Evolutionary conservation across 2,329 filamentous ascomycete genomes (phyloP), one percentile per base, ranked within the genome.

Genomic region (Amesomyces nigricolor): DNA sequence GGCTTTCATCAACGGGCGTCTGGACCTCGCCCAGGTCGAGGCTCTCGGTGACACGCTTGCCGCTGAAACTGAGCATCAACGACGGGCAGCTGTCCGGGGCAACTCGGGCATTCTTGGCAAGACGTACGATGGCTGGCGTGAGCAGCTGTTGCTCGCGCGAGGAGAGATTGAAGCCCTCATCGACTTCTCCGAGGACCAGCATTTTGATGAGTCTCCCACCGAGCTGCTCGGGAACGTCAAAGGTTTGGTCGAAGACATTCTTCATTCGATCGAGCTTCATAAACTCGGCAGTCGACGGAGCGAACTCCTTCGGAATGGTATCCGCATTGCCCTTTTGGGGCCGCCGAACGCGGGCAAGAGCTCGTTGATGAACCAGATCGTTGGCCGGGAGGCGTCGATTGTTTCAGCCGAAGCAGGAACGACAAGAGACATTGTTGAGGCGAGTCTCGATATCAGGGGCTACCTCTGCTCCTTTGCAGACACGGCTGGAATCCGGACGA

Each of bases 281-380:
- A 82, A 90, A 61, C 72, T 79, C 50, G 95, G 91, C 57, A 88
- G 89, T 43, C 84, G 90, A 51, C 82, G 88, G 48, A 91, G 88
- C 8, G 91, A 96, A 70, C 75, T 99, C 50, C 74, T 97, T 37
- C 80, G 91, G 9, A 88, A 83, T 63, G 94, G 94, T 1, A 95
- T 99, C 62, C 83, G 82, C 54, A 83, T 99, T 57, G 89, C 92
- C 1, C 76, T 99, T 3, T 75, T 99, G 0, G 94, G 94, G 0
- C 90, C 91, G 6, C 94, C 94, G 0, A 99, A 99, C 66, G 91
- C 86, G 0, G 94, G 94, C 13, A 99, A 99, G 70, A 96, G 91
- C 69, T 96, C 91, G 13, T 72, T 99, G 57, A 82, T 99, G 71
- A 99, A 99, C 67, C 77, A 85, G 19, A 81, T 99, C 49, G 89